phyloP scores from a whole-genome alignment of 441 rosid species.

The California macrophylla region DNA sequence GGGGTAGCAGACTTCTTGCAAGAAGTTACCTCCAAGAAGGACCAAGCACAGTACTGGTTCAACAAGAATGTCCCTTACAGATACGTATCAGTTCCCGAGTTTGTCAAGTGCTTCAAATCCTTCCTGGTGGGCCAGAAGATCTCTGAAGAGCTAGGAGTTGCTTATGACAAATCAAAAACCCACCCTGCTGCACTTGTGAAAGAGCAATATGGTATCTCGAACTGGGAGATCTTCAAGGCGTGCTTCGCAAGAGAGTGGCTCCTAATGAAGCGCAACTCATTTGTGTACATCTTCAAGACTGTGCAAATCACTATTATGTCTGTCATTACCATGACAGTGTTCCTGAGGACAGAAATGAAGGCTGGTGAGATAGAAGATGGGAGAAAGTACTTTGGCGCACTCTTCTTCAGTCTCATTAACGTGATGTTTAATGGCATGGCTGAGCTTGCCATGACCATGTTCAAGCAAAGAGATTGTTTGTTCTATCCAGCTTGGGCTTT shows the following conservation, averaged over 20 bases:
- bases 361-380: slow-evolving; percentile 31
- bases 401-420: slow-evolving; percentile 53
- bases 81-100: slow-evolving; percentile 36
- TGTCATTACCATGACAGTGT: slow-evolving; percentile 45
- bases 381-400: slow-evolving; percentile 45
- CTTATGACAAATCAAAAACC: slow-evolving; percentile 38
- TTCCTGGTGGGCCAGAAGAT: slow-evolving; percentile 37
- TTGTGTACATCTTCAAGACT: slow-evolving; percentile 55
- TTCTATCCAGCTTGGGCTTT: slow-evolving; percentile 75
- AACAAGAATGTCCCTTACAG: slow-evolving; percentile 33
- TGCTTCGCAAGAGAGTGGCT: slow-evolving; percentile 58
- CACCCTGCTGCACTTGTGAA: slow-evolving; percentile 56
- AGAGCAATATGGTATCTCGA: slow-evolving; percentile 49
- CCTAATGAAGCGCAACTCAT: slow-evolving; percentile 52
- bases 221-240: slow-evolving; percentile 50
- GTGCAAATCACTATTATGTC: slow-evolving; percentile 47
- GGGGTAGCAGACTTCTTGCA: slow-evolving; percentile 67
- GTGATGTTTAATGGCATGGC: slow-evolving; percentile 71
- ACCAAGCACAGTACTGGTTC: slow-evolving; percentile 58
- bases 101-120: slow-evolving; percentile 32
- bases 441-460: slow-evolving; percentile 53
- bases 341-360: slow-evolving; percentile 41
- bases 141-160: slow-evolving; percentile 32
- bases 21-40: slow-evolving; percentile 59
- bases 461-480: slow-evolving; percentile 55